These are phyloP conservation scores for Alternaria tenuissima DNA, from an alignment of 2,329 filamentous ascomycete species.

Conservation along the genomic window DNA sequence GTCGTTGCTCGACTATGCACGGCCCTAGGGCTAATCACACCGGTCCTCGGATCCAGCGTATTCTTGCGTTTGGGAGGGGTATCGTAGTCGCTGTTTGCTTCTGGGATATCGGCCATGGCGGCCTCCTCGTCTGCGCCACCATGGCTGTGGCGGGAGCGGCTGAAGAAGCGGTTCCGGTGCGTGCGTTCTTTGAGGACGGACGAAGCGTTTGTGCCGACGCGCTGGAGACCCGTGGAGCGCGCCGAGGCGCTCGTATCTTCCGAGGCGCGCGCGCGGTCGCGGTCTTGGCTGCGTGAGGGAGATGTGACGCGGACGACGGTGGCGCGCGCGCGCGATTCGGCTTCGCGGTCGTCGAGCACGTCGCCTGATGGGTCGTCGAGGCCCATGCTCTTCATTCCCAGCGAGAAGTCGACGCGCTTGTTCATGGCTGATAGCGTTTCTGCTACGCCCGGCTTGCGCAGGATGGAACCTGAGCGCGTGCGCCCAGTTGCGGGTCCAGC, in stretches of 20 bases:
- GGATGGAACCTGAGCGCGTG: constrained; percentile 63
- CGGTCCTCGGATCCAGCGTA: constrained; percentile 48
- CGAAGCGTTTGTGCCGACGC: constrained; percentile 47
- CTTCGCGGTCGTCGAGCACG: constrained; percentile 66
- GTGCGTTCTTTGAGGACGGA: constrained; percentile 47
- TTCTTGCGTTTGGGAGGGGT: constrained; percentile 33
- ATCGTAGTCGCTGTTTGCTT: constrained; percentile 29
- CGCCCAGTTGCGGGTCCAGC: constrained; percentile 27
- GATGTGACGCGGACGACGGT: constrained; percentile 53
- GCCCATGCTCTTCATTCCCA: constrained; percentile 69
- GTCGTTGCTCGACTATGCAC: constrained; percentile 16
- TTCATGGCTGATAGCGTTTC: constrained; percentile 67
- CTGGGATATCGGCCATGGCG: constrained; percentile 59
- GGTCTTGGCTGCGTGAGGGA: constrained; percentile 42
- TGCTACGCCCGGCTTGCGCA: constrained; percentile 63
- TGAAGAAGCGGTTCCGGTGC: constrained; percentile 70
- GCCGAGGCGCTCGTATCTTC: constrained; percentile 37
- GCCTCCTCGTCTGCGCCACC: constrained; percentile 51
- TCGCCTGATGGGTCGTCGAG: constrained; percentile 69
- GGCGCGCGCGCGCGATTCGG: constrained; percentile 45
- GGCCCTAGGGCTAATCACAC: constrained; percentile 42
- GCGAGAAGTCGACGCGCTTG: constrained; percentile 74
- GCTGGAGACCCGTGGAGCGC: constrained; percentile 44
- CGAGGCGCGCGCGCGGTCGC: constrained; percentile 38
- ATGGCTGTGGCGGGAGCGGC: constrained; percentile 47